Base-by-base conservation (phyloP, 179 eudicot species). In the Sideroxylon spinosum region DNA sequence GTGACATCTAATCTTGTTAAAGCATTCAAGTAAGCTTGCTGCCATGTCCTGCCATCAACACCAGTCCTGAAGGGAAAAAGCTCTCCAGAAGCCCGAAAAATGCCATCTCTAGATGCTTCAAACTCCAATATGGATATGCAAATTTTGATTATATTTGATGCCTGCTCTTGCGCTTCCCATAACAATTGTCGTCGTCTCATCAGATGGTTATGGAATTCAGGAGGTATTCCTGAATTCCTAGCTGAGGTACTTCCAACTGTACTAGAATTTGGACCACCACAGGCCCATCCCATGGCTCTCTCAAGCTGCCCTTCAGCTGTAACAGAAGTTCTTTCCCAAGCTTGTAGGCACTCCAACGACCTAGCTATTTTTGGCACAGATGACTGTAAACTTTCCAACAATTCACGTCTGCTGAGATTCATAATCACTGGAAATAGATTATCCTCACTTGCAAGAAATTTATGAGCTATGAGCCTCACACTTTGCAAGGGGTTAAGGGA, bases 231-330 rank as follows among this genome's bases (percentile, higher is more conserved):
- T 53, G 92, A 77, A 84, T 82, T 84, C 84, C 89, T 88, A 26
- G 80, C 76, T 44, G 85, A 74, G 55, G 85, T 67, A 87, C 80
- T 86, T 78, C 89, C 86, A 82, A 81, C 71, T 61, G 81, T 48
- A 84, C 88, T 82, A 53, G 93, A 79, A 76, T 79, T 90, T 69
- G 98, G 90, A 62, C 94, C 97, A 76, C 96, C 98, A 86, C 98
- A 96, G 48, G 98, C 99, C 99, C 99, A 96, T 68, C 87, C 90
- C 99, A 96, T 94, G 68, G 98, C 97, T 89, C 98, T 92, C 89
- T 96, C 98, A 72, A 96, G 93, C 83, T 96, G 98, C 75, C 97
- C 95, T 89, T 96, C 99, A 60, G 99, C 98, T 81, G 90, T 80
- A 70, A 78, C 79, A 77, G 97, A 91, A 81, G 87, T 87, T 78